A percentile compares a stretch with the other conserved stretches of the same genome.
Conservation (phyloP, 2,329 filamentous ascomycete species). For the Ascosphaera aggregata region DNA sequence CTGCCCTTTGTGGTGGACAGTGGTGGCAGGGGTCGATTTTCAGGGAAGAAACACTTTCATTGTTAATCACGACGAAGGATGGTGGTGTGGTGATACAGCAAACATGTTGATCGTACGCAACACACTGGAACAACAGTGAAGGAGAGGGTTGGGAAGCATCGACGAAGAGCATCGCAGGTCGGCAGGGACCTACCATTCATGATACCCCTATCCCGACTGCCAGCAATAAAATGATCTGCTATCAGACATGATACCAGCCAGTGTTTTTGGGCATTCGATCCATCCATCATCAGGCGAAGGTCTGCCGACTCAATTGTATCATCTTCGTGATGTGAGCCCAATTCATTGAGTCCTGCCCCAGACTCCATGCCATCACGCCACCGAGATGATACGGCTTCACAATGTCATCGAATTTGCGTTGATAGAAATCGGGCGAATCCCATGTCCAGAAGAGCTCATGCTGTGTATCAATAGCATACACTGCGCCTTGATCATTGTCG, state of each 20-base stretch:
- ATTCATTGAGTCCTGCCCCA: slow-evolving; percentile 38
- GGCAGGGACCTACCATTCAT: not conserved
- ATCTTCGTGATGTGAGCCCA: slow-evolving; percentile 24
- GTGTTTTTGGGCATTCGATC: not conserved
- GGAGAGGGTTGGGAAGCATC: not conserved
- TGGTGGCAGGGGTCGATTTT: too few relatives aligned
- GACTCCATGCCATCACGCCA: slow-evolving; percentile 52
- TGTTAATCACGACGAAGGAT: too few relatives aligned
- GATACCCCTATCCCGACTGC: not conserved
- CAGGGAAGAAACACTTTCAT: too few relatives aligned
- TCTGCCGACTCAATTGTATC: slow-evolving; percentile 1
- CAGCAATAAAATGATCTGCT: not conserved
- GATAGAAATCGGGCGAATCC: slow-evolving; percentile 39
- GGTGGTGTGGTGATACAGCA: too few relatives aligned
- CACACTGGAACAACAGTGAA: not conserved
- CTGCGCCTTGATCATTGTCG: slow-evolving; percentile 35
- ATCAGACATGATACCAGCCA: not conserved
- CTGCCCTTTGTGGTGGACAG: too few relatives aligned
- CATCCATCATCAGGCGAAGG: not conserved
- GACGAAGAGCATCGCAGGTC: not conserved
- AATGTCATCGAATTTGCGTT: slow-evolving; percentile 37
- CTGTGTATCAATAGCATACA: slow-evolving; percentile 41
- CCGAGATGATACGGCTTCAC: slow-evolving; percentile 34
- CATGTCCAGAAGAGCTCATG: slow-evolving; percentile 49
- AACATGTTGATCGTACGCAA: not conserved